Base-by-base conservation (phyloP, 495 filamentous ascomycete species). In the Talaromyces wortmannii region DNA sequence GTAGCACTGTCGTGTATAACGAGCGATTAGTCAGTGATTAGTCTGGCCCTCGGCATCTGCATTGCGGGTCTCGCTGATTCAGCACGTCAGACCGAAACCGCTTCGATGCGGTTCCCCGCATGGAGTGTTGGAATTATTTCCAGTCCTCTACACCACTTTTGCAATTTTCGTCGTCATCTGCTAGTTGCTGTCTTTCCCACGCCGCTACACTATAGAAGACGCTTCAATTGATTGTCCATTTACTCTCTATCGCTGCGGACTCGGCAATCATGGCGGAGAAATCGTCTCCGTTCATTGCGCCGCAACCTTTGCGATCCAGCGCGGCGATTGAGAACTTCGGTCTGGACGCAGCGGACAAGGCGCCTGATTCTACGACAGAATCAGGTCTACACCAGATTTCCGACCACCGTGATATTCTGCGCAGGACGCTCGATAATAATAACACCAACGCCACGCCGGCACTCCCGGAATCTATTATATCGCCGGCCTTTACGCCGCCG, bases 401-500 rank as follows among this genome's bases (percentile, higher is more conserved):
- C 30, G 45, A 29, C 31, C 52, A 53, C 10, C 43, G 52, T n/a
- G 40, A 42, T 8, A 2, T 53, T 43, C 43, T 53, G 23, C 36
- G 52, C 17, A 53, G 43, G 32, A 42, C 52, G 13, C 52, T 53
- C 18, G 42, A 23, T 8, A 46, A 46, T 8, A 15, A 46, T 4
- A 7, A 17, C 12, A 32, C 23, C 29, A 50, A 50, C 43, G 45
- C 62, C 12, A 73, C 74, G 30, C 66, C 76, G 46, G 65, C 71
- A 31, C 58, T 80, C 7, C 81, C 80, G 1, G 73, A 69, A 6
- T 77, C 71, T 7, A 75, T 90, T 31, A 71, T 94, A 23, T 89
- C 84, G 44, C 89, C 90, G 0, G 83, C 83, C 45, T 90, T 92
- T 67, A 92, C 89, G 17, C 89, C 89, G 6, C 89, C 89, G 16